These are phyloP conservation scores for Russula virescens DNA, from an alignment of 768 basidiomycete species.

Conservation along the genomic window DNA sequence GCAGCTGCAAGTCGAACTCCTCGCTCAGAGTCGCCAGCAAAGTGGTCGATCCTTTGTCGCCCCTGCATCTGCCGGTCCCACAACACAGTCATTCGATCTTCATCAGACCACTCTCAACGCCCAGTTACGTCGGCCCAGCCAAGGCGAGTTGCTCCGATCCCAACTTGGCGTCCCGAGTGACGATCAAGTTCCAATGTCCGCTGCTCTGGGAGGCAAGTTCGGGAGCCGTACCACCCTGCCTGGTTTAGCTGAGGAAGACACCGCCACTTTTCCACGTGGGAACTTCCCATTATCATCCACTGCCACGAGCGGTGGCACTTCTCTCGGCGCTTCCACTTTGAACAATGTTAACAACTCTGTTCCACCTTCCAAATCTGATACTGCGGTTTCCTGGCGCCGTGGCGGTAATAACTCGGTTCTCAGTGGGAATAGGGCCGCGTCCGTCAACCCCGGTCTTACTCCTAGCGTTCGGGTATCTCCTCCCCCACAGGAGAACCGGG, in stretches of 20 bases:
- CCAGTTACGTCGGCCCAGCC: slow-evolving; percentile 62
- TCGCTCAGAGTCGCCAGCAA: slow-evolving; percentile 58
- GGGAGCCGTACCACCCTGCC: slow-evolving; percentile 52
- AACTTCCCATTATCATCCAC: slow-evolving; percentile 40
- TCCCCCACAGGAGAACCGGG: slow-evolving; percentile 53
- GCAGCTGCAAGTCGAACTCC: slow-evolving; percentile 67
- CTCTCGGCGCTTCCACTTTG: slow-evolving; percentile 51
- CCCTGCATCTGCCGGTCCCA: slow-evolving; percentile 72
- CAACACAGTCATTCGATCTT: slow-evolving; percentile 57
- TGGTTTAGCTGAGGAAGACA: slow-evolving; percentile 40
- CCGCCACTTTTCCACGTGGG: slow-evolving; percentile 21
- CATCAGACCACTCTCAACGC: slow-evolving; percentile 49
- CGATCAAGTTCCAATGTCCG: slow-evolving; percentile 75
- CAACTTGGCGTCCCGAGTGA: slow-evolving; percentile 50
- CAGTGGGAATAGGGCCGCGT: slow-evolving; percentile 54
- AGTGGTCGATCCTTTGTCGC: slow-evolving; percentile 45
- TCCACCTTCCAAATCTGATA: slow-evolving; percentile 74
- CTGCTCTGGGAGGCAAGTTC: slow-evolving; percentile 69
- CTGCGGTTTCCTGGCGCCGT: slow-evolving; percentile 76
- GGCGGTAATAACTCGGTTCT: slow-evolving; percentile 62
- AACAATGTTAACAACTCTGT: slow-evolving; percentile 33
- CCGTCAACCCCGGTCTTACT: slow-evolving; percentile 37
- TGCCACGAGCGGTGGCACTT: slow-evolving; percentile 65
- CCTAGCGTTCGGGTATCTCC: slow-evolving; percentile 71
- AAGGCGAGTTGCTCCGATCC: slow-evolving; percentile 59